Evolutionary conservation across 257 asterid genomes (phyloP).

Genomic region (Scutellaria barbata): DNA sequence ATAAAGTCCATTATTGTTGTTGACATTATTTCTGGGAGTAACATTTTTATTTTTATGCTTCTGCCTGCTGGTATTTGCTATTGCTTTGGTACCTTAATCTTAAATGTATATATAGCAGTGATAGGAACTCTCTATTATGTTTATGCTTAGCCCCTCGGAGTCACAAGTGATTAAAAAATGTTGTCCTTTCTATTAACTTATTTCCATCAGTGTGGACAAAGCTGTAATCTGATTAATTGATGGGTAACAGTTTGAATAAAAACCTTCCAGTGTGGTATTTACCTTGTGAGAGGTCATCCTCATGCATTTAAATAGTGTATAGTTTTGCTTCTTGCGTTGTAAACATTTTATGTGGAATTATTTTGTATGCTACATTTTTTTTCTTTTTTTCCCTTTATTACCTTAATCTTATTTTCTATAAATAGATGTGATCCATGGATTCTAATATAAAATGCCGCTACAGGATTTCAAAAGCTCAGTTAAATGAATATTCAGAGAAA

Average conservation of each 20-base stretch:
- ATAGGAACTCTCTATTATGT: background rate
- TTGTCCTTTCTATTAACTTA: background rate
- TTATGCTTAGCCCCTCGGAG: background rate
- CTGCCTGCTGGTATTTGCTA: background rate
- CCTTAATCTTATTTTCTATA: background rate
- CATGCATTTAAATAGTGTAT: background rate
- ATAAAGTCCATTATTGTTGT: no score
- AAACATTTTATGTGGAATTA: background rate
- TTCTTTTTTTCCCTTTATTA: background rate
- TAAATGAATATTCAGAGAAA: slow-evolving; percentile 74
- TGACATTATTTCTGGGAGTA: no score
- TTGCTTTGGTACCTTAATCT: background rate
- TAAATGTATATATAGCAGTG: background rate
- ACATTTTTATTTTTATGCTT: background rate
- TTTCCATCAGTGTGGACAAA: no score
- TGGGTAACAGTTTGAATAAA: background rate
- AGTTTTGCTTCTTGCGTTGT: background rate
- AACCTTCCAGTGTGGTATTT: background rate
- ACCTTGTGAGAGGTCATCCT: background rate
- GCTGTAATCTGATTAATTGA: background rate
- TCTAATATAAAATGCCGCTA: background rate
- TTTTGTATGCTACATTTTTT: background rate
- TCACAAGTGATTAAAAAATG: background rate
- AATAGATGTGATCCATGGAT: slow-evolving; percentile 9
- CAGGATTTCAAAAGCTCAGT: slow-evolving; percentile 77